Percentiles rank a stretch among this genome's conserved stretches.
phyloP scores from a whole-genome alignment of 2,329 filamentous ascomycete genomes.

The Aureobasidium sp. region DNA sequence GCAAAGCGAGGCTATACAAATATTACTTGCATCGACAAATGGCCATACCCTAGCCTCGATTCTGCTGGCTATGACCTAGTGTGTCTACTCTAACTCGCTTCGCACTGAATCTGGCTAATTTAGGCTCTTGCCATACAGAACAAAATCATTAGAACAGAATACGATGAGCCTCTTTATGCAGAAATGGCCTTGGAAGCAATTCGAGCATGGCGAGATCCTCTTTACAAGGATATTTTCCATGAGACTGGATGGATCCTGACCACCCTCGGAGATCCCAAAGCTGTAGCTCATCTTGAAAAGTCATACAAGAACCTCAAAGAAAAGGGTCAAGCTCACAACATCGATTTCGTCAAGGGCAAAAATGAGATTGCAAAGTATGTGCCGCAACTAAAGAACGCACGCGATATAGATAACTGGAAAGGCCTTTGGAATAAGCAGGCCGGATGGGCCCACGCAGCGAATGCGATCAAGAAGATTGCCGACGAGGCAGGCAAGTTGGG shows the following conservation, averaged over 20 bases:
- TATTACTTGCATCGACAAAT: slow-evolving; percentile 16
- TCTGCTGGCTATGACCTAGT: slow-evolving; percentile 14
- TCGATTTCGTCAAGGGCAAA: slow-evolving; percentile 29
- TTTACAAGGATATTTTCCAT: slow-evolving; percentile 31
- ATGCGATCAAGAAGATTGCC: slow-evolving; percentile 41
- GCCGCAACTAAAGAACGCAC: slow-evolving; percentile 39
- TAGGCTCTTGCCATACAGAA: slow-evolving; percentile 3
- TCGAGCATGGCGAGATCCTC: slow-evolving; percentile 18
- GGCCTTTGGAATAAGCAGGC: slow-evolving; percentile 41
- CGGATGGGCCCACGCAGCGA: slow-evolving; percentile 49
- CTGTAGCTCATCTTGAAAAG: slow-evolving; percentile 15
- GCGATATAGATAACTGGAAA: slow-evolving; percentile 44
- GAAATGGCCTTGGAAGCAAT: slow-evolving; percentile 20
- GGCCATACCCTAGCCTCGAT: slow-evolving; percentile 9
- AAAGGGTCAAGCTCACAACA: slow-evolving; percentile 34
- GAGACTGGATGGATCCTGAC: slow-evolving; percentile 34
- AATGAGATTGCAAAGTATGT: slow-evolving; percentile 17
- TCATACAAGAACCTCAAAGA: slow-evolving; percentile 34
- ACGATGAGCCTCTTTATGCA: slow-evolving; percentile 19
- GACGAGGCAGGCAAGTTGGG: slow-evolving; percentile 41
- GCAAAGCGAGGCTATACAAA: slow-evolving; percentile 15
- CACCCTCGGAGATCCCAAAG: slow-evolving; percentile 17
- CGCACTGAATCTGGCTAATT: too few relatives aligned
- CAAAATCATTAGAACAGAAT: slow-evolving; percentile 21
- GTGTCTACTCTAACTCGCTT: background rate